These are phyloP conservation scores for Russula sp. DNA, from an alignment of 768 basidiomycete species.

Conservation along the genomic window DNA sequence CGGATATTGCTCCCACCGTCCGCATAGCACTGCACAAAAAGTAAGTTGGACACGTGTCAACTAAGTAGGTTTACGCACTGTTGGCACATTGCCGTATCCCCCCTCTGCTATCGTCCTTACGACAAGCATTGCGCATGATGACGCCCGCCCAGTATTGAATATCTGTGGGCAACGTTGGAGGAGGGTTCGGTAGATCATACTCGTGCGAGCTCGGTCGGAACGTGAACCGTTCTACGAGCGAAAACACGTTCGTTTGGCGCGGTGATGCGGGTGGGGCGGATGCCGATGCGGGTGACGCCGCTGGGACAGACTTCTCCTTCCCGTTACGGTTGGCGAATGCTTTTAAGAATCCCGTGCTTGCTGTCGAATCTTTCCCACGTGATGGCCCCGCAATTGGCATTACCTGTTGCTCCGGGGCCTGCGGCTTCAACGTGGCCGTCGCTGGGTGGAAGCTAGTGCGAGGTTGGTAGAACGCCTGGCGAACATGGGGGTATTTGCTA, in stretches of 20 bases:
- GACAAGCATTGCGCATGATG: constrained; percentile 99
- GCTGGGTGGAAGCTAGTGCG: constrained; percentile 81
- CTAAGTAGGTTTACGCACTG: constrained; percentile 50
- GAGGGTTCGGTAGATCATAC: constrained; percentile 63
- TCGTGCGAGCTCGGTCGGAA: constrained; percentile 88
- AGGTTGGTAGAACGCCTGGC: constrained; percentile 92
- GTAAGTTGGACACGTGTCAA: background rate
- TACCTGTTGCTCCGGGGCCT: constrained; percentile 22
- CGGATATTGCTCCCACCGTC: constrained; percentile 88
- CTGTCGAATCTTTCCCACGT: constrained; percentile 16
- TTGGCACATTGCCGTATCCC: constrained; percentile 98
- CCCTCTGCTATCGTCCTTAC: constrained; percentile 90
- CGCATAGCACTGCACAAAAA: constrained; percentile 72
- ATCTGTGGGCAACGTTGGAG: constrained; percentile 73
- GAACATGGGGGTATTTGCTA: constrained; percentile 96
- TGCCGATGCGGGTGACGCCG: constrained; percentile 31
- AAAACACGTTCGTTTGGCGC: constrained; percentile 88
- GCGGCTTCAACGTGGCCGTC: constrained; percentile 39
- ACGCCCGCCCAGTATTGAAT: constrained; percentile 99
- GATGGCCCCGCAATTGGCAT: constrained; percentile 28
- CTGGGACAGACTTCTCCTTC: constrained; percentile 42
- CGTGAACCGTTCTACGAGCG: constrained; percentile 93
- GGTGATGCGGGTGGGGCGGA: constrained; percentile 29
- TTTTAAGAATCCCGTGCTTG: constrained; percentile 41
- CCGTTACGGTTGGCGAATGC: constrained; percentile 51